Evolutionary conservation across 768 basidiomycete species (phyloP).

Genomic region (Suillus variegatus): DNA sequence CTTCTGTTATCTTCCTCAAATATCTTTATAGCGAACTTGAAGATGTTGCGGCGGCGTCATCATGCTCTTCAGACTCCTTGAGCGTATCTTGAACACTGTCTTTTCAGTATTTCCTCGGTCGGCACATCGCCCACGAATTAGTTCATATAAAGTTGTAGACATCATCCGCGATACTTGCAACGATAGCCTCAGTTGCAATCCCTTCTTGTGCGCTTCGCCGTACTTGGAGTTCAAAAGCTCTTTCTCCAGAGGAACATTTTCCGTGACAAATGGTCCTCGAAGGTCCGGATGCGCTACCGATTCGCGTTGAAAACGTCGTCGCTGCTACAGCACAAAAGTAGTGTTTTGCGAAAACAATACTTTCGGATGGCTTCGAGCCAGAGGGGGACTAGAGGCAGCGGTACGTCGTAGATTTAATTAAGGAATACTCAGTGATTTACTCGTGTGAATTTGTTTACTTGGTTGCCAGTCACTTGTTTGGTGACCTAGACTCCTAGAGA

Average conservation of each 20-base stretch:
- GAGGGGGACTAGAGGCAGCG: constrained; percentile 22
- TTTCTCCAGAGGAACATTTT: constrained; percentile 75
- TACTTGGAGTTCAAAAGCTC: constrained; percentile 64
- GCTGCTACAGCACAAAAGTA: constrained; percentile 67
- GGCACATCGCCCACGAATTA: constrained; percentile 36
- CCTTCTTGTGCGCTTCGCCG: constrained; percentile 68
- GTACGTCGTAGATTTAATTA: constrained; percentile 23
- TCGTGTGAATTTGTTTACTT: background rate
- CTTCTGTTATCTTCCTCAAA: constrained; percentile 28
- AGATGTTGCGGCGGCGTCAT: constrained; percentile 41
- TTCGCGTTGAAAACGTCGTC: constrained; percentile 73
- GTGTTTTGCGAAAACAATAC: constrained; percentile 51
- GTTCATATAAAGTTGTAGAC: constrained; percentile 51
- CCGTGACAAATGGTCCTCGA: constrained; percentile 69
- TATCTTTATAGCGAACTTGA: constrained; percentile 51
- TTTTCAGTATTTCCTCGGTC: constrained; percentile 34
- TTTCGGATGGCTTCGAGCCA: constrained; percentile 51
- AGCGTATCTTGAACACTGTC: constrained; percentile 31
- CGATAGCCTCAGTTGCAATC: constrained; percentile 58
- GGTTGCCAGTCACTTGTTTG: too few species aligned
- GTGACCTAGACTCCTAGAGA: too few species aligned
- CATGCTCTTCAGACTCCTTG: constrained; percentile 45
- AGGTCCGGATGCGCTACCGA: constrained; percentile 78
- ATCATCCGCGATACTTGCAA: constrained; percentile 52
- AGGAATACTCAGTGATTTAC: too few species aligned